Base-by-base conservation (phyloP, 1,284 basidiomycete species). In the Ganoderma multipileum region DNA sequence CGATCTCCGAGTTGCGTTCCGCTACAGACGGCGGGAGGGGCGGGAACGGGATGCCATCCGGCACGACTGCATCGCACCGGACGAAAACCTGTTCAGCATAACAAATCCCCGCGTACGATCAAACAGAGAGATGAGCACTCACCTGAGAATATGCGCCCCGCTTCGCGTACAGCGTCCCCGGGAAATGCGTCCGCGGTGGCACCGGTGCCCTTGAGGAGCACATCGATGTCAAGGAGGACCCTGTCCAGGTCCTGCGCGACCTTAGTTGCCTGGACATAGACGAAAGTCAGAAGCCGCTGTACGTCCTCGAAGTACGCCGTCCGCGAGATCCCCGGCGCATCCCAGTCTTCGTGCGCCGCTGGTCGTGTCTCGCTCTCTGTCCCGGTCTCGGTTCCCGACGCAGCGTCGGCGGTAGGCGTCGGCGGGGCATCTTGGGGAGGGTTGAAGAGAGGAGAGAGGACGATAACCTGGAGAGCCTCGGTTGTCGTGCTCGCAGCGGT, bases 201-300 rank as follows among this genome's bases (percentile, higher is more conserved):
- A 28, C 30, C 30, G 64, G 83, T 76, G 23, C 82, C 85, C 64
- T 83, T 83, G 61, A 94, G 83, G 61, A 94, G 81, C 26, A 94
- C 89, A 73, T 91, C 88, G 63, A 94, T 81, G 64, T 91, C 84
- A 82, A 95, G 85, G 59, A 93, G 83, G 44, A 93, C 81, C 67
- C 88, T 89, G 78, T 86, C 85, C 75, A 85, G 78, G 55, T 88
- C 85, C 77, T 91, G 87, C n/a, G 91, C 89, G 50, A 87, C 84
- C 71, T 85, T 89, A 28, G 90, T 89, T 20, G 92, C 90, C 74
- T 91, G 90, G 9, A 93, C 90, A 76, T 94, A 94, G 61, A 90
- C 86, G 76, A 87, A 91, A 0, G 92, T 91, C 70, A 94, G 82
- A 41, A 93, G 81, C 11, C 84, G 80, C 79, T 93, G 91, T 1